Evolutionary conservation across 257 asterid species (phyloP).

Genomic region (Salvia hispanica): DNA sequence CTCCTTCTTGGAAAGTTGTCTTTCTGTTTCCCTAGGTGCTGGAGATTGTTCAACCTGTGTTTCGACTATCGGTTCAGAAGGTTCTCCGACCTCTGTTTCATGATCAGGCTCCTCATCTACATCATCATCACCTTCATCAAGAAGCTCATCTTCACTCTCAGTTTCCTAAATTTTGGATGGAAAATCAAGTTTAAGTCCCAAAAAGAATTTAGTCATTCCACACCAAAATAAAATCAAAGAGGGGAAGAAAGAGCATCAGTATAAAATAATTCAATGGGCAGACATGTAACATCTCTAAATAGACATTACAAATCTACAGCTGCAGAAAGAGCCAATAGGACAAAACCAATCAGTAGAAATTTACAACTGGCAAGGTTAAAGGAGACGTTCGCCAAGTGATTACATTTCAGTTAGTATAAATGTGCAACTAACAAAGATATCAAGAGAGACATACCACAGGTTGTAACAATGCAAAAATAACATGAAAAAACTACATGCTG

Average conservation of each 20-base stretch:
- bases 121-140: constrained; percentile 70
- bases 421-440: no score
- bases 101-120: constrained; percentile 73
- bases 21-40: constrained; percentile 78
- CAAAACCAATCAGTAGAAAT: neutral
- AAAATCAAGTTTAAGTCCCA: constrained; percentile 18
- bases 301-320: neutral
- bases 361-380: neutral
- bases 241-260: neutral
- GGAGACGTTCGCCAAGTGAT: neutral
- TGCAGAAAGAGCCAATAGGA: neutral
- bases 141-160: constrained; percentile 70
- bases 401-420: no score
- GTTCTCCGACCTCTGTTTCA: constrained; percentile 61
- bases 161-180: constrained; percentile 50
- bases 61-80: constrained; percentile 45
- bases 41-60: constrained; percentile 52
- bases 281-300: neutral
- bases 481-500: neutral
- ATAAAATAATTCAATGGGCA: neutral
- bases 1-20: constrained; percentile 95
- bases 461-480: neutral
- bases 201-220: constrained; percentile 1
- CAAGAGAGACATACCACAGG: no score
- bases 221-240: neutral